Evolutionary conservation across 1,139 yeast species (phyloP), one percentile per base, ranked within the genome.

Genomic region (Eremothecium coryli): DNA sequence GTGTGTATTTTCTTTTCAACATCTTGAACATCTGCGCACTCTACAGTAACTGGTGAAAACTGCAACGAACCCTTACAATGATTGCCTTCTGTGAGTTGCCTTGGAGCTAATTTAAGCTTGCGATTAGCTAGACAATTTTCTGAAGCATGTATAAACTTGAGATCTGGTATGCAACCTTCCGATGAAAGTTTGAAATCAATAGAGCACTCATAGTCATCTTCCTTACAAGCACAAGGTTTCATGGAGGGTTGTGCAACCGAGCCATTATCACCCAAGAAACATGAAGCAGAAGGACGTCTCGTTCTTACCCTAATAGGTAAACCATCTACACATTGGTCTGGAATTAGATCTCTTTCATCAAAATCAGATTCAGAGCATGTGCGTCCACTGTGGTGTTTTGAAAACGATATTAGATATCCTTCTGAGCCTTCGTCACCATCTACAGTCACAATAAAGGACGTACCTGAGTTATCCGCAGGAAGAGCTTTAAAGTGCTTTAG

Each of bases 321-420:
- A 6, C 96, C 96, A 64, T 72, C 70, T 23, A 82, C 62, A 61
- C 95, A 86, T 10, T 65, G 49, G 1, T 82, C 82, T 4, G 66
- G 60, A 4, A 66, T 61, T n/a, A 66, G 61, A 40, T 65, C 66
- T 66, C 84, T 70, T n/a, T 66, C 68, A 58, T 85, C 95, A 48
- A 76, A 66, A 53, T 85, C 95, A 6, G 56, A 52, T 1, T 59
- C 58, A 1, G 54, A 58, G 57, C 93, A 82, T 4, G 61, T 66
- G 35, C 62, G 62, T 1, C 71, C 73, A 15, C 60, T 65, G 49
- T 69, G 77, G 0, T 82, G 78, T 5, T 68, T 65, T 1, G 70
- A 50, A 46, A 85, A 82, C 50, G 82, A 90, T 33, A 84, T 47
- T 0, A 81, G 49, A 43, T 69, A 68, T 16, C 10, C 36, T 0